Evolutionary conservation across 2,329 filamentous ascomycete genomes (phyloP), one percentile per base, ranked within the genome.

Genomic region (Fusarium subglutinans): DNA sequence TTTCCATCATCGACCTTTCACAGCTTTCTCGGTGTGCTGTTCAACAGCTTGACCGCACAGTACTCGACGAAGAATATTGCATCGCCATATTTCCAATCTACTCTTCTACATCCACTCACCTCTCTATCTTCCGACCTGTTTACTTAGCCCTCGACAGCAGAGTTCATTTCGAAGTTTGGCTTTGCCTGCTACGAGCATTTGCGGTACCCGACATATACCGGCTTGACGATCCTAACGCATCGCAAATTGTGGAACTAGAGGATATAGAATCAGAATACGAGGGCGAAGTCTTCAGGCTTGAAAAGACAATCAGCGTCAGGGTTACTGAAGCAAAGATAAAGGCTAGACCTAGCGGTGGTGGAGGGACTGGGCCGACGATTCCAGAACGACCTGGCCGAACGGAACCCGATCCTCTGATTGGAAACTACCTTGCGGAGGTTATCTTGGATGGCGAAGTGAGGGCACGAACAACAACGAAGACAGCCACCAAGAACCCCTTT

Each of bases 81-180:
- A 93, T 99, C 72, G 95, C 94, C 59, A 96, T 99, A 53, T 98
- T 98, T 79, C 96, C 96, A 22, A 95, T 96, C 72, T 98, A 99
- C 82, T 91, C 94, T 2, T 88, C 93, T 15, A 90, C 90, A 26
- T 89, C 94, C 3, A 92, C 90, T 6, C 89, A 92, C 24, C 86
- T 96, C 63, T 92, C 93, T 12, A 89, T 96, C 35, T 91, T 94
- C 67, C 91, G 94, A n/a, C 96, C 96, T 0, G 91, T 98, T 41
- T 98, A 97, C 80, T 86, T 99, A 40, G 93, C 94, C 8, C 84
- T 98, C 50, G 96, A 98, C 76, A 95, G 90, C 33, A 90, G 95
- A 47, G 91, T 97, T 12, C 87, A 97, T n/a, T 98, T 97, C 78
- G 96, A 99, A 81, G 96, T 98, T 18, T 99, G 96, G 96, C 96